Conservation (phyloP, 768 basidiomycete species). For the Xerocomellus dryophilus region DNA sequence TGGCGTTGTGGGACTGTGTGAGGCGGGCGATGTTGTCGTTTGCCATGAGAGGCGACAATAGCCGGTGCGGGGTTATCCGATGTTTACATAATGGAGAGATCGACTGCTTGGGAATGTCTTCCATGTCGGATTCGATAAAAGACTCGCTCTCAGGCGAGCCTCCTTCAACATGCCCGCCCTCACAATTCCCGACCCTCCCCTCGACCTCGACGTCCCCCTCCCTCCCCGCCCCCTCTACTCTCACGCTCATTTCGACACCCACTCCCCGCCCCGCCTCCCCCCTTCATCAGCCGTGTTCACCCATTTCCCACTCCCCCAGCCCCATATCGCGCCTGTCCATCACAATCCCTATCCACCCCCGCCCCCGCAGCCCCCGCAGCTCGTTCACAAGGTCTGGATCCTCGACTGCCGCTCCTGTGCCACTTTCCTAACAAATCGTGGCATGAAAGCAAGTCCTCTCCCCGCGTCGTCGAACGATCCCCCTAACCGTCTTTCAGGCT, state of each 20-base stretch:
- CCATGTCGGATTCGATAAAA: conserved; percentile 29
- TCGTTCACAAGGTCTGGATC: conserved; percentile 76
- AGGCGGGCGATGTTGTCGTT: conserved; percentile 51
- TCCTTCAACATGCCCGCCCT: conserved; percentile 30
- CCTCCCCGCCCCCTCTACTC: conserved; percentile 12
- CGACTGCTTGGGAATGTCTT: conserved; percentile 29
- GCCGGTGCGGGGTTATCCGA: conserved; percentile 19
- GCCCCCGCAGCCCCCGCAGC: conserved; percentile 37
- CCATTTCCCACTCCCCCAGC: conserved; percentile 28
- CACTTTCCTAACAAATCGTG: conserved; percentile 76
- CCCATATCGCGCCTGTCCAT: conserved; percentile 36
- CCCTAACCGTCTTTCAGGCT: conserved; percentile 46
- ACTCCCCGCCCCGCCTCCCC: conserved; percentile 11
- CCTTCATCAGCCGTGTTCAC: conserved; percentile 26
- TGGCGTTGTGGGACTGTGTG: conserved; percentile 59
- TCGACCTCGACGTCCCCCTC: conserved; percentile 7
- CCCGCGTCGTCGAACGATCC: neutral
- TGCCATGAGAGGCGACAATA: conserved; percentile 23
- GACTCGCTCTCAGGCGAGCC: conserved; percentile 35
- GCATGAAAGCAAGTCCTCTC: conserved; percentile 66
- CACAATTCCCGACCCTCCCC: conserved; percentile 11
- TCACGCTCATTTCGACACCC: conserved; percentile 27
- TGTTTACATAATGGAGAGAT: conserved; percentile 26
- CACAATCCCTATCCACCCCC: conserved; percentile 43
- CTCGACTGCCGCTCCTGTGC: conserved; percentile 73